Evolutionary conservation across 805 yeast species (phyloP).

Genomic region (Metschnikowia baotianmanensis): DNA sequence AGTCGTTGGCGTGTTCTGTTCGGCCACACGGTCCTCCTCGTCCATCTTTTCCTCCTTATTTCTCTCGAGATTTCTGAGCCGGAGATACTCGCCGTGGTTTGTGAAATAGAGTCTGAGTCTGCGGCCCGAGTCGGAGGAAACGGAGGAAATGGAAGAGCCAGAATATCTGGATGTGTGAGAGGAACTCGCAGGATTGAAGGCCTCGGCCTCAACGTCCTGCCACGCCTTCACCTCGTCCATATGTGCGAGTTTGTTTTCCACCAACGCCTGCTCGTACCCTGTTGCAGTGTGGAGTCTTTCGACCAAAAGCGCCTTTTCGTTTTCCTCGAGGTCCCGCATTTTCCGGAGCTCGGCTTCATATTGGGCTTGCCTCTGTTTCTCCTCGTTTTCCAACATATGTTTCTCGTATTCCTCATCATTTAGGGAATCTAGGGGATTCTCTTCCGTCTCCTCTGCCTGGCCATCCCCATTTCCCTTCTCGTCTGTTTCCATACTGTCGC

Average conservation of each 20-base stretch:
- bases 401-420: conserved; percentile 30
- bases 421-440: conserved; percentile 9
- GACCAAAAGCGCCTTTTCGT: conserved; percentile 22
- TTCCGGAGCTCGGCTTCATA: conserved; percentile 15
- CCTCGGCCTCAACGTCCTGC: conserved; percentile 28
- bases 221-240: conserved; percentile 32
- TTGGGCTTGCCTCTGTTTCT: conserved; percentile 21
- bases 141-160: too few relatives aligned
- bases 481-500: conserved; percentile 17
- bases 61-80: conserved; percentile 34
- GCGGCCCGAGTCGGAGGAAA: conserved; percentile 5
- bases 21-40: conserved; percentile 38
- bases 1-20: conserved; percentile 8
- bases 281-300: conserved; percentile 22
- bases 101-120: conserved; percentile 32
- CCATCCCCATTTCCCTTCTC: conserved; percentile 11
- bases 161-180: too few relatives aligned
- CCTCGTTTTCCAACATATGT: conserved; percentile 7
- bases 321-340: conserved; percentile 18
- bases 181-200: too few relatives aligned
- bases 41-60: conserved; percentile 46
- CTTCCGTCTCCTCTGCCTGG: conserved; percentile 10
- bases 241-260: conserved; percentile 34
- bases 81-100: conserved; percentile 45
- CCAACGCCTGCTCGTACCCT: conserved; percentile 37